These are phyloP conservation scores for Metarhizium rileyi DNA, from an alignment of 2,329 filamentous ascomycete genomes.

Conservation along the genomic window DNA sequence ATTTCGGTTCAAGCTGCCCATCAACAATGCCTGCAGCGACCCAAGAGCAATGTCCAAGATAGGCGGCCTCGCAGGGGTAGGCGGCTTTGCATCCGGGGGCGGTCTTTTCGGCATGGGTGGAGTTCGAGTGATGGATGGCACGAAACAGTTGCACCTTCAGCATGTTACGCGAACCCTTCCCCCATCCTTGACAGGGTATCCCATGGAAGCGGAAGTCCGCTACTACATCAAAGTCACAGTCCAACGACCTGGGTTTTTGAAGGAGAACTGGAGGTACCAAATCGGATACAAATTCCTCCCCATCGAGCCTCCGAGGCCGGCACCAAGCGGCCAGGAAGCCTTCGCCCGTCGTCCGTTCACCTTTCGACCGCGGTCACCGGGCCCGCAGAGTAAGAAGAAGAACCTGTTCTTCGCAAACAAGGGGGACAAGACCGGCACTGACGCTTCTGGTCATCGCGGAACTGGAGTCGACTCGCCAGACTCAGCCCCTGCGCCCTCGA, in stretches of 20 bases:
- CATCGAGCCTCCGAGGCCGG: conserved; percentile 75
- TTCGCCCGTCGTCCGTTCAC: conserved; percentile 67
- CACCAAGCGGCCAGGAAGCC: conserved; percentile 60
- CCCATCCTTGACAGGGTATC: conserved; percentile 79
- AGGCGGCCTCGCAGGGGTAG: conserved; percentile 42
- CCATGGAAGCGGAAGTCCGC: conserved; percentile 76
- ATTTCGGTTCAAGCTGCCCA: conserved; percentile 67
- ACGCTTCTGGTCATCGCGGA: conserved; percentile 10
- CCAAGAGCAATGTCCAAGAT: conserved; percentile 42
- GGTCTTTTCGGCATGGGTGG: conserved; percentile 40
- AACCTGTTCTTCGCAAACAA: conserved; percentile 49
- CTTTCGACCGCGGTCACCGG: conserved; percentile 36
- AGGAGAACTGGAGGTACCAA: conserved; percentile 71
- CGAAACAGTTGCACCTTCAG: conserved; percentile 48
- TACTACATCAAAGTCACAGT: conserved; percentile 97
- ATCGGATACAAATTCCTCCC: conserved; percentile 77
- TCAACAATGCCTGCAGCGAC: conserved; percentile 64
- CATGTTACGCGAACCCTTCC: conserved; percentile 84
- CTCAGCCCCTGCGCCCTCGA: conserved; percentile 42
- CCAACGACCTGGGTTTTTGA: conserved; percentile 77
- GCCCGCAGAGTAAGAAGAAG: conserved; percentile 30
- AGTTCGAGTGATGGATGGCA: conserved; percentile 53
- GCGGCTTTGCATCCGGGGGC: conserved; percentile 36
- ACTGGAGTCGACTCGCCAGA: conserved; percentile 17
- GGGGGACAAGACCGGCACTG: conserved; percentile 16